Conservation (phyloP, 2,329 filamentous ascomycete genomes). For the Talaromyces sp. region DNA sequence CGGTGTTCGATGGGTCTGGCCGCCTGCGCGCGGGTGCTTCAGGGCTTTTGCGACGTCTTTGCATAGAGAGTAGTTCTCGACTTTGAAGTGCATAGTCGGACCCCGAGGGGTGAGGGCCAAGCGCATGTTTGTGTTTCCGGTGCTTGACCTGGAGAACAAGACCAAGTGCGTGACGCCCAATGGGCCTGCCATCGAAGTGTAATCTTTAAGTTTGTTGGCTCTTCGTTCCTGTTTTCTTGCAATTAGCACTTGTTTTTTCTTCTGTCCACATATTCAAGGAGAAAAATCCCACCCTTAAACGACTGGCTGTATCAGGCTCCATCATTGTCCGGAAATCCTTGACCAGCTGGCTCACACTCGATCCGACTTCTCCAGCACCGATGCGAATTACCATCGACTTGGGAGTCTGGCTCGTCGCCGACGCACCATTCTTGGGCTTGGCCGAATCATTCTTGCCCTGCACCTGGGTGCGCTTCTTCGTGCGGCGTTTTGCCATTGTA, state of each 20-base stretch:
- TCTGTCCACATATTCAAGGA: neutral
- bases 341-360: conserved; percentile 84
- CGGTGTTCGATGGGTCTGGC: conserved; percentile 78
- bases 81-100: conserved; percentile 87
- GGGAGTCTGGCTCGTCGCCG: conserved; percentile 45
- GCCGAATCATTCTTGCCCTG: conserved; percentile 54
- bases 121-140: conserved; percentile 87
- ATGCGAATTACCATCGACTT: conserved; percentile 99
- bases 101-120: conserved; percentile 82
- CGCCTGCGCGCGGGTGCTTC: conserved; percentile 73
- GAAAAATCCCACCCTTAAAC: conserved; percentile 56
- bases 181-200: conserved; percentile 90
- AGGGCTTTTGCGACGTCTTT: conserved; percentile 83
- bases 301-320: conserved; percentile 87
- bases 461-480: conserved; percentile 84
- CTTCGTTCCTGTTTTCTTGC: conserved; percentile 59
- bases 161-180: conserved; percentile 88
- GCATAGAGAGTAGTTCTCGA: conserved; percentile 89
- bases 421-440: conserved; percentile 37
- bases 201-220: conserved; percentile 84
- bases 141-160: conserved; percentile 83
- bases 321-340: conserved; percentile 88
- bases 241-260: neutral
- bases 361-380: conserved; percentile 86
- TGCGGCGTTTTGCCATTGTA: conserved; percentile 70